These are phyloP conservation scores for Citrullus amarus DNA, from an alignment of 306 rosid genomes.

Conservation along the genomic window DNA sequence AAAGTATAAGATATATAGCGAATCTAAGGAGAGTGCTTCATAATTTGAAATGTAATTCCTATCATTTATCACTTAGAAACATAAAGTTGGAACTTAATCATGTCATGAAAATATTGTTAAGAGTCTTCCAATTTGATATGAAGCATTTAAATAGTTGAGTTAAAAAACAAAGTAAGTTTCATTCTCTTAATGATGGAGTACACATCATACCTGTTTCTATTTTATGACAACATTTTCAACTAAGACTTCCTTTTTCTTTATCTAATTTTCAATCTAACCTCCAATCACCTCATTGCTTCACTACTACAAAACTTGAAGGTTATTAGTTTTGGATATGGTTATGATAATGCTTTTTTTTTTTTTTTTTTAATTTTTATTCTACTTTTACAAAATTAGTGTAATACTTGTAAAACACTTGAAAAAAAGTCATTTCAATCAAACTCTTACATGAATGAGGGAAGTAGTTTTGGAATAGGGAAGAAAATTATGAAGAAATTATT, in stretches of 20 bases:
- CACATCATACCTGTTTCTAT: background rate
- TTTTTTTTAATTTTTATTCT: too few relatives aligned
- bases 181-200: background rate
- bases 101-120: too few relatives aligned
- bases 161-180: background rate
- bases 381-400: too few relatives aligned
- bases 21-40: background rate
- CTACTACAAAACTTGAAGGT: background rate
- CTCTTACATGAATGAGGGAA: too few relatives aligned
- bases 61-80: background rate
- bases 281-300: background rate
- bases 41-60: background rate
- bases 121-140: background rate
- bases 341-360: too few relatives aligned
- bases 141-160: background rate
- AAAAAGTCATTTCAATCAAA: too few relatives aligned
- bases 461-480: too few relatives aligned
- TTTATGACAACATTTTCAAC: background rate
- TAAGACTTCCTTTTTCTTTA: background rate
- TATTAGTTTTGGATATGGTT: too few relatives aligned
- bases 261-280: background rate
- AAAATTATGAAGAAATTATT: background rate
- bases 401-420: too few relatives aligned
- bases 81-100: too few relatives aligned
- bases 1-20: rapidly evolving